Evolutionary conservation across 768 basidiomycete species (phyloP).

Genomic region (Peribolospora baueri): DNA sequence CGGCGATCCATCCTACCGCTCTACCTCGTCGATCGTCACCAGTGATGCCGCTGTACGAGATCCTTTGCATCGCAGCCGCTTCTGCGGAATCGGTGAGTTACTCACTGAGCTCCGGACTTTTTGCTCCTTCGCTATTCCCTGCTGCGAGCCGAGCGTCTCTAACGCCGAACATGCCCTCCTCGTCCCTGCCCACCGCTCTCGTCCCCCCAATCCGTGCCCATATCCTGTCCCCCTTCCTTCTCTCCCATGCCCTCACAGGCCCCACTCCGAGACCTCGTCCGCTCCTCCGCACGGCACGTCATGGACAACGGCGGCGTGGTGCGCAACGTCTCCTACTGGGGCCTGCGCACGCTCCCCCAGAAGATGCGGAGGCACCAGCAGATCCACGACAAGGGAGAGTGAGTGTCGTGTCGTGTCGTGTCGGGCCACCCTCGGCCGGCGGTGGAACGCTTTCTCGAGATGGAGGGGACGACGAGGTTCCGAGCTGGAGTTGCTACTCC

Average conservation of each 20-base stretch:
- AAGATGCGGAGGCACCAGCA: slow-evolving; percentile 31
- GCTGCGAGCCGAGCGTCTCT: not conserved
- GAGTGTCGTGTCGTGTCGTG: slow-evolving; percentile 20
- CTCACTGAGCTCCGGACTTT: slow-evolving; percentile 20
- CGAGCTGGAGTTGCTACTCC: not conserved
- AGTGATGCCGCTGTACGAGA: slow-evolving; percentile 64
- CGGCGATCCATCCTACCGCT: too few species aligned
- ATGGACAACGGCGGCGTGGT: slow-evolving; percentile 58
- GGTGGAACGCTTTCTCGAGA: too few species aligned
- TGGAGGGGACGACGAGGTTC: too few species aligned
- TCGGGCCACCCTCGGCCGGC: too few species aligned
- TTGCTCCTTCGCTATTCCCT: not conserved
- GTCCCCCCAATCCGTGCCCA: not conserved
- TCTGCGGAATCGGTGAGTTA: slow-evolving; percentile 34
- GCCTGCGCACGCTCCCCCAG: slow-evolving; percentile 46
- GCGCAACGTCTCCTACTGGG: slow-evolving; percentile 49
- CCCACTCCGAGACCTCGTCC: slow-evolving; percentile 51
- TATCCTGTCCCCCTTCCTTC: not conserved
- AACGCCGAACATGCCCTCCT: not conserved
- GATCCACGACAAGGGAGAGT: slow-evolving; percentile 47
- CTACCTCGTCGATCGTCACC: not conserved
- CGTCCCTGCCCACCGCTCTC: not conserved
- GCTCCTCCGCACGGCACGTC: slow-evolving; percentile 42
- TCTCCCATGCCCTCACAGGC: slow-evolving; percentile 23
- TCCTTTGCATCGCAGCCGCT: slow-evolving; percentile 60